phyloP scores from a whole-genome alignment of 129 eudicot species.

The Escallonia herrerae region DNA sequence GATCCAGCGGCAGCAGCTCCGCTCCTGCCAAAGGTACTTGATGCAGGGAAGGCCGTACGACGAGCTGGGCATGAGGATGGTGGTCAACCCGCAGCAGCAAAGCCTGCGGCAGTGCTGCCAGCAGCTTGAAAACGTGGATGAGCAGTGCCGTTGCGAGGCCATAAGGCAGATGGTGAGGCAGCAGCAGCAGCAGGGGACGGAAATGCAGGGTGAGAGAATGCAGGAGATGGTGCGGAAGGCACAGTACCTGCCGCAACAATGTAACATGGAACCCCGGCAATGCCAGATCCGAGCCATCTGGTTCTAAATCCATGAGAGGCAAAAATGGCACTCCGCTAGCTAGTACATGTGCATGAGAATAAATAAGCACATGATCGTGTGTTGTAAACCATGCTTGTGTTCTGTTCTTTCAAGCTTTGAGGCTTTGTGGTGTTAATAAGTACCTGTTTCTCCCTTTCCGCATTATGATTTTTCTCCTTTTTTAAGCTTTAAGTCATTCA shows the following conservation, averaged over 20 bases:
- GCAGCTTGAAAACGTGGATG: conserved; percentile 8
- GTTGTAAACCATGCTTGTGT: not conserved
- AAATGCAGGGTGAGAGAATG: not conserved
- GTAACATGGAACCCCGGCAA: not conserved
- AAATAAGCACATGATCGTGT: not conserved
- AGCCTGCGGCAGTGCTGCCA: conserved; percentile 19
- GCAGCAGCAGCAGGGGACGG: conserved; percentile 10
- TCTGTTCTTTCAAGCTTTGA: not conserved
- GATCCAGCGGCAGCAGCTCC: conserved; percentile 14
- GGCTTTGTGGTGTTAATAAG: not conserved
- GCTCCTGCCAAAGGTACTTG: conserved; percentile 13
- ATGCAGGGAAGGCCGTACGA: not conserved
- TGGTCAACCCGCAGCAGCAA: not conserved
- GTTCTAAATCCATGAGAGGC: too few species aligned
- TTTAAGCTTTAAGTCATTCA: too few species aligned
- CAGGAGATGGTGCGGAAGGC: conserved; percentile 17
- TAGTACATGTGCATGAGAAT: not conserved
- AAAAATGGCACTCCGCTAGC: not conserved
- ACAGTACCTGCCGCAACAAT: not conserved
- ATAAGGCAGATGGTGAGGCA: conserved; percentile 17
- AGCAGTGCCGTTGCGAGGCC: conserved; percentile 22
- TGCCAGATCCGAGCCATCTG: conserved; percentile 2
- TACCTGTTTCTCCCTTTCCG: too few species aligned
- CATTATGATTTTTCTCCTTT: too few species aligned
- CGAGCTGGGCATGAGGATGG: not conserved